Conservation (phyloP, 192 early-diverging fungal species). For the Podila epigama region DNA sequence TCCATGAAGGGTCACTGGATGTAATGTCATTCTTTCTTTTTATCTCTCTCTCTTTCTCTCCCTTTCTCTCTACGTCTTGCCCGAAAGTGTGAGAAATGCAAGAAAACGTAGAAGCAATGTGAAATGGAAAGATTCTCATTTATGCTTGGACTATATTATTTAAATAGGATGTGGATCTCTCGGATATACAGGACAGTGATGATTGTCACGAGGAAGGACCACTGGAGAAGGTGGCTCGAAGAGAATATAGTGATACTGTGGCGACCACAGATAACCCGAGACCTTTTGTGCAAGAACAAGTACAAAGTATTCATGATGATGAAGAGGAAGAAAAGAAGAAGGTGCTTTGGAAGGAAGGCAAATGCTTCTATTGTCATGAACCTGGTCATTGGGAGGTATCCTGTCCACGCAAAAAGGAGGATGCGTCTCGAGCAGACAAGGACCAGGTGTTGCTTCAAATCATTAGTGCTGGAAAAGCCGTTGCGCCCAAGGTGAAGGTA, state of each 20-base stretch:
- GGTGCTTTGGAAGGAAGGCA: background rate
- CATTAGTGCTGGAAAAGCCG: constrained; percentile 36
- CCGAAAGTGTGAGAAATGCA: background rate
- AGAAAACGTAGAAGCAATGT: too few species aligned
- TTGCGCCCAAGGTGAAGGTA: constrained; percentile 1
- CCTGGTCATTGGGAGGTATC: constrained; percentile 13
- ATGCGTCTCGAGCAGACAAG: background rate
- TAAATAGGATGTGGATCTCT: background rate
- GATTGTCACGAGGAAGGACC: background rate
- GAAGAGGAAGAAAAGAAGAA: background rate
- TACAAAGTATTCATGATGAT: too few species aligned
- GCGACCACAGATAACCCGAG: background rate
- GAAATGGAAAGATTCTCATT: too few species aligned
- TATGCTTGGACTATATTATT: background rate
- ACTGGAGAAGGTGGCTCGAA: background rate
- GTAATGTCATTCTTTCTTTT: constrained; percentile 1
- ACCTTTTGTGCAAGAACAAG: too few species aligned
- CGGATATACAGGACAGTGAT: background rate
- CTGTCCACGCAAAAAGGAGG: constrained; percentile 2
- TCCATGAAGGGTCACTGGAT: constrained; percentile 34
- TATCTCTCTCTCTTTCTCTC: background rate
- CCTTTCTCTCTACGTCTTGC: background rate
- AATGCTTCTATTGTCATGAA: constrained; percentile 14
- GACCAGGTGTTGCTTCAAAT: constrained; percentile 32
- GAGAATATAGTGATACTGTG: too few species aligned